These are phyloP conservation scores for Yamadazyma blattariae DNA, from an alignment of 1,139 yeast genomes.

Conservation along the genomic window DNA sequence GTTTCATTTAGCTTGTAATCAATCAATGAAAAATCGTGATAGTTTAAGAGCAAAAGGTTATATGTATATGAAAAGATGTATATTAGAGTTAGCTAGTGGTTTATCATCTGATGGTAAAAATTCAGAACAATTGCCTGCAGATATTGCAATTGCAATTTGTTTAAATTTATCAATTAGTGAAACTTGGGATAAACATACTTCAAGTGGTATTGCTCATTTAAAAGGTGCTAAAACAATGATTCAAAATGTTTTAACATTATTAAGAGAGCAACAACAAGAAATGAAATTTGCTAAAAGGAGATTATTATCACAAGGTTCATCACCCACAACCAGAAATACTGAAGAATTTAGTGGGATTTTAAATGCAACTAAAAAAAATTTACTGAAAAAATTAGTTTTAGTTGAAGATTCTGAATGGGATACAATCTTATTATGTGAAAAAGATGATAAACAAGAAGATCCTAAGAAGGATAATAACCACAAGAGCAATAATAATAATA, in stretches of 20 bases:
- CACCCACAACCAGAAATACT: slow-evolving; percentile 11
- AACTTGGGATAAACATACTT: slow-evolving; percentile 65
- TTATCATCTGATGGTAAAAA: slow-evolving; percentile 28
- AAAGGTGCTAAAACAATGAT: slow-evolving; percentile 67
- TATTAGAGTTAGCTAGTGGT: slow-evolving; percentile 57
- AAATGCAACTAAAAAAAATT: slow-evolving; percentile 13
- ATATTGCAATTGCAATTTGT: slow-evolving; percentile 64
- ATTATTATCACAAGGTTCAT: slow-evolving; percentile 10
- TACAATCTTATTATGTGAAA: slow-evolving; percentile 20
- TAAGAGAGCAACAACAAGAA: slow-evolving; percentile 24
- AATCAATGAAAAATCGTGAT: slow-evolving; percentile 32
- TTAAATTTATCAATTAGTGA: slow-evolving; percentile 62
- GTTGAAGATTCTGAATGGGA: slow-evolving; percentile 38
- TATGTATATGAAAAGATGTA: slow-evolving; percentile 57
- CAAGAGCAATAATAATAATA: background rate
- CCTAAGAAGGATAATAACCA: background rate
- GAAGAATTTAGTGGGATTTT: slow-evolving; percentile 15
- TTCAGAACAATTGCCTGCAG: slow-evolving; percentile 50
- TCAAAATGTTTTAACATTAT: slow-evolving; percentile 38
- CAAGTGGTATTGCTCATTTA: slow-evolving; percentile 65
- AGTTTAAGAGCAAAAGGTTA: slow-evolving; percentile 48
- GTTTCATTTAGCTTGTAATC: slow-evolving; percentile 54
- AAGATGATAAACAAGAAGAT: background rate
- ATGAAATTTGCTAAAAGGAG: slow-evolving; percentile 13
- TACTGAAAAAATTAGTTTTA: slow-evolving; percentile 27